Evolutionary conservation across 2,329 filamentous ascomycete species (phyloP).

Genomic region (Hawksworthiomyces lignivorus): DNA sequence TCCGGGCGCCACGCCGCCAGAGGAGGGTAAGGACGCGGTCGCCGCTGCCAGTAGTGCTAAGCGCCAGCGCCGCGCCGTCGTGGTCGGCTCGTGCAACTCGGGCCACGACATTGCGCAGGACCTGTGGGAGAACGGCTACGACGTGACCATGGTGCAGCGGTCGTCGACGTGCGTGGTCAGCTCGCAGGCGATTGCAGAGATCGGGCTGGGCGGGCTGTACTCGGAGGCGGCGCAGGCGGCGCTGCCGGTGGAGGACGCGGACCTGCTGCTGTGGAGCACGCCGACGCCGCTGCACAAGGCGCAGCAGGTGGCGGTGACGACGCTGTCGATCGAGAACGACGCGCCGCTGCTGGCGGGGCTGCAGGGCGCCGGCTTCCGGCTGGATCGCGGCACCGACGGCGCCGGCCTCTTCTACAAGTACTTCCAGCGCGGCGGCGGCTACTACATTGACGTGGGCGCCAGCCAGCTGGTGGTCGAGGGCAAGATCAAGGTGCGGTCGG

Average conservation of each 20-base stretch:
- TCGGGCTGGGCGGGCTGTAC: conserved; percentile 36
- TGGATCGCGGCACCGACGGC: conserved; percentile 48
- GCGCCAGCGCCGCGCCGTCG: conserved; percentile 45
- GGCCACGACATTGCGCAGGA: conserved; percentile 53
- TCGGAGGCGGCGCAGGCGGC: conserved; percentile 28
- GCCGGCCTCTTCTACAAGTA: conserved; percentile 52
- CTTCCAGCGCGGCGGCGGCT: conserved; percentile 52
- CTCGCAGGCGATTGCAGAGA: conserved; percentile 33
- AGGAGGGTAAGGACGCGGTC: conserved; percentile 12
- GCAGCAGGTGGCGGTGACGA: conserved; percentile 36
- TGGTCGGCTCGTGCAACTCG: conserved; percentile 53
- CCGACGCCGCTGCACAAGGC: conserved; percentile 45
- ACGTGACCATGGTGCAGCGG: conserved; percentile 54
- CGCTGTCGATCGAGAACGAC: conserved; percentile 28
- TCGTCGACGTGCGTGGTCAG: conserved; percentile 49
- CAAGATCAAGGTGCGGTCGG: conserved; percentile 46
- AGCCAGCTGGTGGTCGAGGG: conserved; percentile 47
- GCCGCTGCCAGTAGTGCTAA: too few relatives aligned
- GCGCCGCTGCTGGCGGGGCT: conserved; percentile 38
- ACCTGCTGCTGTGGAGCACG: conserved; percentile 41
- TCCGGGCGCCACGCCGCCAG: conserved; percentile 29
- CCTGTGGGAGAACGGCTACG: conserved; percentile 48
- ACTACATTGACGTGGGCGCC: conserved; percentile 51
- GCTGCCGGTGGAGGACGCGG: conserved; percentile 46
- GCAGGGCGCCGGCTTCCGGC: conserved; percentile 46